These are phyloP conservation scores for Xerocomellus chrysenteron DNA, from an alignment of 768 basidiomycete species.

Conservation along the genomic window DNA sequence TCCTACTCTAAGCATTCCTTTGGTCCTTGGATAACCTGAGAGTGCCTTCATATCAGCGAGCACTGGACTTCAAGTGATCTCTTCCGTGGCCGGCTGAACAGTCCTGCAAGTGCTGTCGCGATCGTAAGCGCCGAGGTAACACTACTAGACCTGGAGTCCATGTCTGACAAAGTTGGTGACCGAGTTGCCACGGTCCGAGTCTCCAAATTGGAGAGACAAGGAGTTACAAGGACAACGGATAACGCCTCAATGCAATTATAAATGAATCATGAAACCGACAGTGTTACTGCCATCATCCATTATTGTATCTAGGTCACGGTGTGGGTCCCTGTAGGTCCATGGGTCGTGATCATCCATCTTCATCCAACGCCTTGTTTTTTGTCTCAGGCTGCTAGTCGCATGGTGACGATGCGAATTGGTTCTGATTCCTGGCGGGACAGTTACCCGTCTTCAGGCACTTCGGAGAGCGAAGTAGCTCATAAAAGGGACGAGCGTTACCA, in stretches of 20 bases:
- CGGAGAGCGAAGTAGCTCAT: constrained; percentile 3
- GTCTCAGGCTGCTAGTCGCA: not conserved
- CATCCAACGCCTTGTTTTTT: constrained; percentile 15
- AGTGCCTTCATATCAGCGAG: not conserved
- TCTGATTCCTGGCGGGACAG: not conserved
- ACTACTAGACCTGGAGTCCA: too few relatives aligned
- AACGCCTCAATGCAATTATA: not conserved
- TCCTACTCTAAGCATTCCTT: too few relatives aligned
- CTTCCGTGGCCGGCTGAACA: not conserved
- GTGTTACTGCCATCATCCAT: not conserved
- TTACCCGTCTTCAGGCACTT: constrained; percentile 3
- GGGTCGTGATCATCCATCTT: not conserved
- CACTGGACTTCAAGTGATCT: not conserved
- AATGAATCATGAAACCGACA: not conserved
- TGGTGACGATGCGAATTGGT: constrained; percentile 15
- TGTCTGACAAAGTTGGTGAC: too few relatives aligned
- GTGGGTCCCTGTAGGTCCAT: constrained; percentile 27
- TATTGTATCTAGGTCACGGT: constrained; percentile 19
- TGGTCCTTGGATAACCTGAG: not conserved
- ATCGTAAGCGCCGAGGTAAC: not conserved
- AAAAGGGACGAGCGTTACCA: constrained; percentile 8
- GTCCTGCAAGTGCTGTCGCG: not conserved
- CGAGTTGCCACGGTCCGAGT: too few relatives aligned
- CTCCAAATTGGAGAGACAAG: too few relatives aligned
- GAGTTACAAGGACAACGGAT: constrained; percentile 6